phyloP scores from a whole-genome alignment of 2,329 filamentous ascomycete genomes.

The Onygenales sp. region DNA sequence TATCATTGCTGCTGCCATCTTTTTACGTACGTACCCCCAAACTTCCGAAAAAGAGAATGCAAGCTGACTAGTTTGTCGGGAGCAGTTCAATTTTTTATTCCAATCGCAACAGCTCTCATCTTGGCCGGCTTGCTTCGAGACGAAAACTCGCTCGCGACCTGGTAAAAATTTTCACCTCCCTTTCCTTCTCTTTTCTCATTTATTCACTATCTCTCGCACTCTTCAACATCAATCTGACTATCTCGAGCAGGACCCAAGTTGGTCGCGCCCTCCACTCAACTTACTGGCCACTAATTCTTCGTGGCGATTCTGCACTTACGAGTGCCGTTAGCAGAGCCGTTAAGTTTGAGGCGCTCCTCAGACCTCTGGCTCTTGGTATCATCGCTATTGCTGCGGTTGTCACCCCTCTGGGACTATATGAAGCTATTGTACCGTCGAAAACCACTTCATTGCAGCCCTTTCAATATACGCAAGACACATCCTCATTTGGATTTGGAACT shows the following conservation, averaged over 20 bases:
- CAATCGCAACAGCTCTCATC: slow-evolving; percentile 27
- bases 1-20: slow-evolving; percentile 30
- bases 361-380: slow-evolving; percentile 21
- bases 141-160: slow-evolving; percentile 23
- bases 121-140: slow-evolving; percentile 28
- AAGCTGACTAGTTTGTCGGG: background rate
- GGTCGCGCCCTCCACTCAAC: slow-evolving; percentile 29
- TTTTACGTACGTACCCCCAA: slow-evolving; percentile 16
- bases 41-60: background rate
- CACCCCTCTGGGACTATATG: slow-evolving; percentile 38
- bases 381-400: slow-evolving; percentile 37
- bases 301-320: slow-evolving; percentile 26
- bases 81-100: slow-evolving; percentile 29
- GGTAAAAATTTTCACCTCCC: slow-evolving; percentile 3
- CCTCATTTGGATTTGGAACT: slow-evolving; percentile 32
- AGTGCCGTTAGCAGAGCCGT: slow-evolving; percentile 22
- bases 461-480: slow-evolving; percentile 27
- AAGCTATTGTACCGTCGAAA: slow-evolving; percentile 21
- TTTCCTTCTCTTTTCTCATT: background rate
- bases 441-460: slow-evolving; percentile 20
- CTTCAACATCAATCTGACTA: background rate
- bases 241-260: slow-evolving; percentile 24
- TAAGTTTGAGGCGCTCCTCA: slow-evolving; percentile 16
- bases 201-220: too few species aligned
- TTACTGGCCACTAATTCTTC: slow-evolving; percentile 34